Base-by-base conservation (phyloP, 2,329 filamentous ascomycete genomes). In the Fusarium annulatum region DNA sequence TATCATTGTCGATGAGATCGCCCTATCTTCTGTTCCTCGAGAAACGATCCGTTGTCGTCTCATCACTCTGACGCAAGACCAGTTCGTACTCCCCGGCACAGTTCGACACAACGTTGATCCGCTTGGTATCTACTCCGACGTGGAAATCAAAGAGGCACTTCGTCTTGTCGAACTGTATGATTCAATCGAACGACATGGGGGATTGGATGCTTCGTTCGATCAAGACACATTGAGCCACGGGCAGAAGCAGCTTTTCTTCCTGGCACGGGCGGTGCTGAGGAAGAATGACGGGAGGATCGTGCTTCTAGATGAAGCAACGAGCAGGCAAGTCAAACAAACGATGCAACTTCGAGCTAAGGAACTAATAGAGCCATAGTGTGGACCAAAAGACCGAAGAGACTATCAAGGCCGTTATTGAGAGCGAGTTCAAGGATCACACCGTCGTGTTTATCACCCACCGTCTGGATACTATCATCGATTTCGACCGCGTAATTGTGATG, bases 51-150 rank as follows among this genome's bases (percentile, higher is more conserved):
- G 86, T 33, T 78, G 79, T 2, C 79, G 83, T 7, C 79, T 89
- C 12, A 84, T 85, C 33, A 81, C 83, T 16, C 78, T 89, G 4
- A 85, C 86, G 1, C 87, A 89, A 78, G 86, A 88, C 26, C 82
- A 86, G 1, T 83, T 87, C 57, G 77, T 86, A 15, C 80, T 89
- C 21, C 82, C 83, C 1, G 86, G 84, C 18, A 85, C 81, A 2
- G 79, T 89, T 14, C 82, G 85, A 21, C 77, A 82, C 28, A 89
- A 89, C 56, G 79, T 86, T 12, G 85, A 88, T 58, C 86, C 87
- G 0, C 75, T 78, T 2, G 60, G 72, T 10, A 19, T 43, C 14
- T 77, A 72, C 57, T 77, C 80, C 11, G 80, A 85, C 33, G 74
- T 79, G 9, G 79, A 81, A 5, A 83, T 86, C 48, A 78, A 82